phyloP scores from a whole-genome alignment of 106 monocot genomes.

The Chionographis japonica region DNA sequence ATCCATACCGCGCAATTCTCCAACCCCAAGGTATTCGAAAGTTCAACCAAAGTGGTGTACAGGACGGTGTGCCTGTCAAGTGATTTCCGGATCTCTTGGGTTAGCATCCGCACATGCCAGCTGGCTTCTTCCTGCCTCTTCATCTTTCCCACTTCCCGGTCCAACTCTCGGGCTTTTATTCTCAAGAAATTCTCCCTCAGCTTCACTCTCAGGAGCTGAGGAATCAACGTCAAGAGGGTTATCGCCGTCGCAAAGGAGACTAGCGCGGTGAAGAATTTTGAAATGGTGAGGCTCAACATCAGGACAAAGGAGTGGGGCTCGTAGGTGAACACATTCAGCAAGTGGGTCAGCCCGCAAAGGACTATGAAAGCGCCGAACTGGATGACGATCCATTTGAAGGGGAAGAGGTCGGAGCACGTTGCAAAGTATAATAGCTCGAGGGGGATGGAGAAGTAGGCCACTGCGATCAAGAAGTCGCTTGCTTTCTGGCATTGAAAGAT shows the following conservation, averaged over 20 bases:
- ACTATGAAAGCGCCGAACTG: slow-evolving; percentile 73
- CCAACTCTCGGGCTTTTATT: slow-evolving; percentile 53
- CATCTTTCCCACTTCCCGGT: slow-evolving; percentile 55
- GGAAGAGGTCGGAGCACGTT: slow-evolving; percentile 49
- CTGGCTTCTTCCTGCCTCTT: slow-evolving; percentile 60
- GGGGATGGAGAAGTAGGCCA: slow-evolving; percentile 81
- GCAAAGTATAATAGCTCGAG: slow-evolving; percentile 72
- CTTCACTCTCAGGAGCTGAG: slow-evolving; percentile 65
- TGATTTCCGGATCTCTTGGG: slow-evolving; percentile 64
- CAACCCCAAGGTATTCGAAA: slow-evolving; percentile 51
- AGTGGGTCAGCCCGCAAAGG: slow-evolving; percentile 65
- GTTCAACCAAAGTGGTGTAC: slow-evolving; percentile 68
- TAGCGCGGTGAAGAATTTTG: slow-evolving; percentile 67
- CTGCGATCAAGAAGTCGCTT: slow-evolving; percentile 62
- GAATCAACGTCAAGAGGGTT: slow-evolving; percentile 66
- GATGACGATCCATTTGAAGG: slow-evolving; percentile 74
- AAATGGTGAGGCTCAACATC: slow-evolving; percentile 46
- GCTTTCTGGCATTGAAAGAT: slow-evolving; percentile 62
- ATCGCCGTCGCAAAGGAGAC: slow-evolving; percentile 74
- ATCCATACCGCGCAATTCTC: slow-evolving; percentile 81
- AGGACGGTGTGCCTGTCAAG: slow-evolving; percentile 65
- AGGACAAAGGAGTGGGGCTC: slow-evolving; percentile 51
- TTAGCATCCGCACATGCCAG: slow-evolving; percentile 80
- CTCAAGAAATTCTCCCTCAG: slow-evolving; percentile 64
- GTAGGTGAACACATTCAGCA: slow-evolving; percentile 72